Evolutionary conservation across 495 filamentous ascomycete genomes (phyloP).

Genomic region (Aspergillus steynii): DNA sequence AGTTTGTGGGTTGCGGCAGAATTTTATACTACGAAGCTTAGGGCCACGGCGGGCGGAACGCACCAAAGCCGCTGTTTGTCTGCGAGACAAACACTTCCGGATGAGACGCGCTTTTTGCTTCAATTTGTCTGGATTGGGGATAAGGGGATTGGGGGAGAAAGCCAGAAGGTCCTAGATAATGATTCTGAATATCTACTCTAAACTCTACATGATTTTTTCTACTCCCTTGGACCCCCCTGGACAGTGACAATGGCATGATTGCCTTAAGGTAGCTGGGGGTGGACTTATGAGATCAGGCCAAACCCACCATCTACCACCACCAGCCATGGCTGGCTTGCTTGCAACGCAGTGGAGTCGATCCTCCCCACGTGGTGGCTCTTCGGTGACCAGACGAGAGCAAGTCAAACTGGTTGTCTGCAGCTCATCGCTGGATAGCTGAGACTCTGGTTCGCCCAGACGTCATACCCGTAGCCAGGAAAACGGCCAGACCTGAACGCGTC

Average conservation of each 20-base stretch:
- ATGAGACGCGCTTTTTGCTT: background rate
- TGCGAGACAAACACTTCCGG: slow-evolving; percentile 13
- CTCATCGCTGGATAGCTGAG: background rate
- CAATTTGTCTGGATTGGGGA: background rate
- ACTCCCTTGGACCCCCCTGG: background rate
- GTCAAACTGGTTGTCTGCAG: background rate
- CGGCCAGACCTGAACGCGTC: slow-evolving; percentile 13
- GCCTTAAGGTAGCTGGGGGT: background rate
- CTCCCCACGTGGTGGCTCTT: background rate
- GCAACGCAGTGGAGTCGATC: background rate
- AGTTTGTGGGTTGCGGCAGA: slow-evolving; percentile 35
- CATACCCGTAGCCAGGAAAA: slow-evolving; percentile 1
- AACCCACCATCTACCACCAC: background rate
- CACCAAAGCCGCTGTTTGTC: slow-evolving; percentile 22
- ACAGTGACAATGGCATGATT: background rate
- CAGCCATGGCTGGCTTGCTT: background rate
- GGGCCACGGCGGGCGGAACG: slow-evolving; percentile 16
- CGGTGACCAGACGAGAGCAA: background rate
- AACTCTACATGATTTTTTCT: background rate
- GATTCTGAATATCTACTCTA: background rate
- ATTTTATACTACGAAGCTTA: slow-evolving; percentile 19
- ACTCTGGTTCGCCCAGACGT: slow-evolving; percentile 8
- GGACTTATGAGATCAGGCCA: background rate
- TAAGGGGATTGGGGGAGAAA: too few species aligned
- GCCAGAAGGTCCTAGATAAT: too few species aligned